phyloP scores from a whole-genome alignment of 2,329 filamentous ascomycete genomes.

The Ambrosiella cleistominuta region DNA sequence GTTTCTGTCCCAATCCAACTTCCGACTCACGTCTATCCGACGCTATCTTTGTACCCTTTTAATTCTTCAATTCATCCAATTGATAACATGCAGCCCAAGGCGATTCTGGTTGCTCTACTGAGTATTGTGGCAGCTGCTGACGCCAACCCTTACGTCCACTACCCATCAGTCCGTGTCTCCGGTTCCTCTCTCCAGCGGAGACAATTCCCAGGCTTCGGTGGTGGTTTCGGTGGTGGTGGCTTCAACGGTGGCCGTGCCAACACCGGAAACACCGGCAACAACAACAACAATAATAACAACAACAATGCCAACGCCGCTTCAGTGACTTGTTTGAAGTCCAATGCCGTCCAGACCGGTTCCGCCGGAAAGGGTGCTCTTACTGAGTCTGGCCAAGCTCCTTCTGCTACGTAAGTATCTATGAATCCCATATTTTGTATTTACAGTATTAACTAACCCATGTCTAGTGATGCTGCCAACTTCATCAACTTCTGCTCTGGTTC shows the following conservation, averaged over 20 bases:
- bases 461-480: slow-evolving; percentile 41
- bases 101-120: slow-evolving; percentile 30
- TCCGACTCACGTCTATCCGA: not conserved
- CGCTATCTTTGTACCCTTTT: slow-evolving; percentile 13
- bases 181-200: slow-evolving; percentile 24
- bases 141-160: slow-evolving; percentile 24
- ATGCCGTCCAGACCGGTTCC: slow-evolving; percentile 33
- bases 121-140: slow-evolving; percentile 29
- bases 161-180: slow-evolving; percentile 22
- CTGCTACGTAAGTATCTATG: slow-evolving; percentile 28
- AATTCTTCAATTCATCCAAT: not conserved
- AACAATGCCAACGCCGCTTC: slow-evolving; percentile 18
- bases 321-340: slow-evolving; percentile 23
- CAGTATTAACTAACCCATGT: slow-evolving; percentile 14
- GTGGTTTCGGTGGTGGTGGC: slow-evolving; percentile 6
- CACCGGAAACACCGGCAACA: slow-evolving; percentile 14
- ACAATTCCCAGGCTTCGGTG: slow-evolving; percentile 20
- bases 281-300: slow-evolving; percentile 15
- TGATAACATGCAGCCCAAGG: slow-evolving; percentile 35
- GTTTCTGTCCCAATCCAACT: slow-evolving; percentile 7
- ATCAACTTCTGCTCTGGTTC: slow-evolving; percentile 43
- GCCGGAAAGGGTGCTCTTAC: slow-evolving; percentile 29
- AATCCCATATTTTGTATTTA: not conserved
- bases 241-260: slow-evolving; percentile 11
- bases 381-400: slow-evolving; percentile 32